Conservation (phyloP, 2,329 filamentous ascomycete species). For the Lachnellula cervina region DNA sequence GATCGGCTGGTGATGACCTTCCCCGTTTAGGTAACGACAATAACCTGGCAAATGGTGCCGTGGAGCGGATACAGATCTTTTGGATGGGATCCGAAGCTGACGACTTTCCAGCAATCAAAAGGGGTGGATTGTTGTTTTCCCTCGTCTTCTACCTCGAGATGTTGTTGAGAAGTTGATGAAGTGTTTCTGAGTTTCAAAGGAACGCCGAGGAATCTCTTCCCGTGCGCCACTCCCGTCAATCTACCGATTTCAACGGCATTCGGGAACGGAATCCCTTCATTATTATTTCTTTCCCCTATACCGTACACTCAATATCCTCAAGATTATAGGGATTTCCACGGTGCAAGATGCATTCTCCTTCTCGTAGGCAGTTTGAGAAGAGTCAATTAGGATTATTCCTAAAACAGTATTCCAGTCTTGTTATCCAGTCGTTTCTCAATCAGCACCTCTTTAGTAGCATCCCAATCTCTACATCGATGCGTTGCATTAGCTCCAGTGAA, state of each 20-base stretch:
- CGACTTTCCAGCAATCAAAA: too few relatives aligned
- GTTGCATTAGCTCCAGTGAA: conserved; percentile 27
- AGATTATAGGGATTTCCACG: background rate
- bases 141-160: too few relatives aligned
- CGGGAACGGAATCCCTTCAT: too few relatives aligned
- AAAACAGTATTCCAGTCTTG: conserved; percentile 24
- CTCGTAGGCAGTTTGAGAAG: background rate
- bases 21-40: background rate
- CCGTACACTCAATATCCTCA: too few relatives aligned
- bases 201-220: background rate
- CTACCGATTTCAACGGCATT: background rate
- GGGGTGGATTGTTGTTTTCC: too few relatives aligned
- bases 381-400: background rate
- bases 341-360: too few relatives aligned
- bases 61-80: background rate
- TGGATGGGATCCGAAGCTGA: too few relatives aligned
- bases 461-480: conserved; percentile 30
- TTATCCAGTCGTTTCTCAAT: conserved; percentile 23
- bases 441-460: conserved; percentile 23
- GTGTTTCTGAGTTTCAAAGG: background rate
- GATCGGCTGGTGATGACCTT: background rate
- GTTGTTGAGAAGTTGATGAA: background rate
- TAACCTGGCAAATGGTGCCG: background rate
- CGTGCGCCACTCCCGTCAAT: background rate
- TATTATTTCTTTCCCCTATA: too few relatives aligned